These are phyloP conservation scores for Podaxis mareebaensis DNA, from an alignment of 768 basidiomycete species.

Conservation along the genomic window DNA sequence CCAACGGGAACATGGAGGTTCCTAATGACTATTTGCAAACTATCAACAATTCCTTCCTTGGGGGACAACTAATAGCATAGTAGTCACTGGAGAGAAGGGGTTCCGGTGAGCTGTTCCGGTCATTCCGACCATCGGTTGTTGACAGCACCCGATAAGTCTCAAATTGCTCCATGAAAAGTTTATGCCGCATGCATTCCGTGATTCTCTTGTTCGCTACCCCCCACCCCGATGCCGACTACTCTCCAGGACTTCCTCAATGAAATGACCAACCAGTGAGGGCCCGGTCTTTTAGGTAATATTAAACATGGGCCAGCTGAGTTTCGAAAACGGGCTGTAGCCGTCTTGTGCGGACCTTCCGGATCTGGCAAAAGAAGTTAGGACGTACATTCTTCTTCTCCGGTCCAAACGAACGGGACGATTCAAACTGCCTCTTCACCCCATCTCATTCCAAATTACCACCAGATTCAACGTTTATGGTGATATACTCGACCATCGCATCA, in stretches of 20 bases:
- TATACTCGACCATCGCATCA: neutral
- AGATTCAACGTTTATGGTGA: neutral
- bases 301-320: neutral
- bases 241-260: neutral
- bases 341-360: neutral
- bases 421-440: neutral
- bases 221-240: neutral
- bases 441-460: neutral
- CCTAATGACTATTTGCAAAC: neutral
- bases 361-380: neutral
- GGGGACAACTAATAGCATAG: neutral
- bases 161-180: neutral
- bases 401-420: neutral
- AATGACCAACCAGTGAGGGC: neutral
- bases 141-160: neutral
- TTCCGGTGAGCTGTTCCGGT: neutral
- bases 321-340: neutral
- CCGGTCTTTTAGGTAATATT: neutral
- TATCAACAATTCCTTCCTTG: neutral
- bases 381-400: conserved; percentile 7
- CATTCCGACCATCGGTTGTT: neutral
- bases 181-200: neutral
- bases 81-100: neutral
- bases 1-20: neutral
- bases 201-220: neutral